A percentile compares a stretch with the other conserved stretches of the same genome.
Evolutionary conservation across 75 land plant species (phyloP).

Genomic region (Cunninghamia lanceolata): DNA sequence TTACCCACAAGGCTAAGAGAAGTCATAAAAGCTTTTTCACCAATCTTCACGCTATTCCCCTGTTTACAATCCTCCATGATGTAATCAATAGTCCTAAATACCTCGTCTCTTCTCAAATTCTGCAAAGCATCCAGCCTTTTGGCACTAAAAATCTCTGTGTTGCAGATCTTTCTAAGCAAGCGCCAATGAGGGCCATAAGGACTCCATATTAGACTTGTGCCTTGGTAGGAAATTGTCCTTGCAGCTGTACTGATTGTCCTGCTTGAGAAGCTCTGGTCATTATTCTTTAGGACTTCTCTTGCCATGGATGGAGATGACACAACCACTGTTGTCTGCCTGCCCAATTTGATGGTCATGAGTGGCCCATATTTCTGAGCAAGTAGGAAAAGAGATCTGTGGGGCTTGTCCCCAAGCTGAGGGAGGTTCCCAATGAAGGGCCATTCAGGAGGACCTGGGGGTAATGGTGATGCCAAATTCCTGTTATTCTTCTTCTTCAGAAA

Average conservation of each 20-base stretch:
- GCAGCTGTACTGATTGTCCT: background rate
- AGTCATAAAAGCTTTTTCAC: background rate
- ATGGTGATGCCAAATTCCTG: too few relatives aligned
- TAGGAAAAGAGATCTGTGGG: too few relatives aligned
- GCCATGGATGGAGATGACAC: slow-evolving; percentile 12
- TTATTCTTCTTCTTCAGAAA: too few relatives aligned
- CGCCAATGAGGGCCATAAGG: slow-evolving; percentile 5
- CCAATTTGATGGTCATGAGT: slow-evolving; percentile 3
- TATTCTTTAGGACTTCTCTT: background rate
- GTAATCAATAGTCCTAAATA: background rate
- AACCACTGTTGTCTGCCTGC: background rate
- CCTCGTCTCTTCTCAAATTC: background rate
- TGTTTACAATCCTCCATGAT: background rate
- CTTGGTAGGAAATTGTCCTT: background rate
- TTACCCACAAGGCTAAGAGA: background rate
- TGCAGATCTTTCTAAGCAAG: slow-evolving; percentile 8
- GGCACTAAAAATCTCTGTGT: slow-evolving; percentile 5
- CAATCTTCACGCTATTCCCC: background rate
- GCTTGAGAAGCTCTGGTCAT: slow-evolving; percentile 7
- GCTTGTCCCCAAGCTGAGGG: too few relatives aligned
- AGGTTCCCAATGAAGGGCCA: too few relatives aligned
- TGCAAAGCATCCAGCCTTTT: slow-evolving; percentile 11
- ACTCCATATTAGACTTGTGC: background rate
- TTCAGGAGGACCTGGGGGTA: too few relatives aligned
- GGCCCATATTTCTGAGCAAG: background rate